Conservation (phyloP, 1,284 basidiomycete species). For the Melampsora larici-populina region DNA sequence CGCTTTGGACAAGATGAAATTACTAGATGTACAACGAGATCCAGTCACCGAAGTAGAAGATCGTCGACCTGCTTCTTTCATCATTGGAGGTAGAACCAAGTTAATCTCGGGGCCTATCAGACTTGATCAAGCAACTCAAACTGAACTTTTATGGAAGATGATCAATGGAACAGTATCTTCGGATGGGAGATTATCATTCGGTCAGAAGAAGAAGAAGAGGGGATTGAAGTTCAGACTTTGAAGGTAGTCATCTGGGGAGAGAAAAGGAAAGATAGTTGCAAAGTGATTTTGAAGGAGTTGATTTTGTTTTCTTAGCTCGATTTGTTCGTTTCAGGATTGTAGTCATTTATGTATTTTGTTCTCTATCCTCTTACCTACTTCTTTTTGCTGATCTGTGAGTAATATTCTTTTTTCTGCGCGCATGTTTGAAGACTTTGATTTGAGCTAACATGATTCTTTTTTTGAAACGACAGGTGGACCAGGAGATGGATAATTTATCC, state of each 20-base stretch:
- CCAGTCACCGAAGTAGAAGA: background rate
- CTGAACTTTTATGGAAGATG: constrained; percentile 7
- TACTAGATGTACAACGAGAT: background rate
- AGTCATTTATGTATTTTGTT: no score
- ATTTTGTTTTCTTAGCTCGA: no score
- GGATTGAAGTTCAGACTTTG: background rate
- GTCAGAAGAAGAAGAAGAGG: background rate
- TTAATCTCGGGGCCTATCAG: background rate
- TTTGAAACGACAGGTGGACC: no score
- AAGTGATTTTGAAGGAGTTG: background rate
- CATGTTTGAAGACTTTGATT: no score
- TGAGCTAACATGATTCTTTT: no score
- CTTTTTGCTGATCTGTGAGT: no score
- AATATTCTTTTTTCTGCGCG: no score
- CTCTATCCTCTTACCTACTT: no score
- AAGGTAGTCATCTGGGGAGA: background rate
- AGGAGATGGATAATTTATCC: no score
- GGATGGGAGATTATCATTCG: background rate
- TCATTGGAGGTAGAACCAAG: background rate
- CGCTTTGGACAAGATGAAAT: background rate
- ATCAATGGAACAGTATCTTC: background rate
- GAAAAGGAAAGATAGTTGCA: background rate
- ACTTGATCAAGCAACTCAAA: background rate
- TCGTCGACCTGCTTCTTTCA: background rate
- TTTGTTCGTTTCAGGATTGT: background rate